These are phyloP conservation scores for Fonsecaea pedrosoi DNA, from an alignment of 2,329 filamentous ascomycete genomes.

Conservation along the genomic window DNA sequence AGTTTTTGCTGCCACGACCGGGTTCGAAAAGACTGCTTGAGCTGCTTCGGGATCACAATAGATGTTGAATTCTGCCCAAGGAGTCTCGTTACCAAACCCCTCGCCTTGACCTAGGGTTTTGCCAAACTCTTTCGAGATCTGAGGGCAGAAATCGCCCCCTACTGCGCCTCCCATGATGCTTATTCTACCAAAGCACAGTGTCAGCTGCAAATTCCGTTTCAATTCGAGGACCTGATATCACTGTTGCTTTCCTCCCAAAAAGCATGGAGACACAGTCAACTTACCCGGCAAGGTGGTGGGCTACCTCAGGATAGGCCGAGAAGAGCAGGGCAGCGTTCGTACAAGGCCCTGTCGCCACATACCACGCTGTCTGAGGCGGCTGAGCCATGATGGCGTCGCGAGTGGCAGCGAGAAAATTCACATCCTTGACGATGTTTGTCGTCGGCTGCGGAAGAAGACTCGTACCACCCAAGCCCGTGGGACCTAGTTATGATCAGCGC, in stretches of 20 bases:
- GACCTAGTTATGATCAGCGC: conserved; percentile 51
- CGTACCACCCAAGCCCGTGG: conserved; percentile 86
- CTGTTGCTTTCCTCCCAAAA: neutral
- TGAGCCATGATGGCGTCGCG: conserved; percentile 52
- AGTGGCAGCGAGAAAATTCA: conserved; percentile 69
- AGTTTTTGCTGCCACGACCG: conserved; percentile 73
- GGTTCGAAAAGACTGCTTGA: conserved; percentile 72
- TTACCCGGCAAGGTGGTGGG: conserved; percentile 71
- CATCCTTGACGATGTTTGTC: conserved; percentile 66
- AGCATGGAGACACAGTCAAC: neutral
- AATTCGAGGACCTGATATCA: neutral
- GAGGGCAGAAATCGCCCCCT: conserved; percentile 77
- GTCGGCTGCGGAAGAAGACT: conserved; percentile 73
- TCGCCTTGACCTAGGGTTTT: conserved; percentile 45
- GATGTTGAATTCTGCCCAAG: conserved; percentile 85
- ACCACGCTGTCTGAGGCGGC: conserved; percentile 71
- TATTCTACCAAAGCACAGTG: conserved; percentile 49
- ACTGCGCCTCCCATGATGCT: conserved; percentile 92
- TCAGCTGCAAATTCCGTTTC: conserved; percentile 5
- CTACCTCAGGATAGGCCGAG: conserved; percentile 74
- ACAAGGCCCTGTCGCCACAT: conserved; percentile 84
- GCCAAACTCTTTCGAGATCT: conserved; percentile 68
- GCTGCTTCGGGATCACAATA: conserved; percentile 87
- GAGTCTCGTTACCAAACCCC: conserved; percentile 65
- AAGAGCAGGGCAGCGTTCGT: conserved; percentile 86